Evolutionary conservation across 2,329 filamentous ascomycete species (phyloP).

Genomic region (Hypoxylon sp.): DNA sequence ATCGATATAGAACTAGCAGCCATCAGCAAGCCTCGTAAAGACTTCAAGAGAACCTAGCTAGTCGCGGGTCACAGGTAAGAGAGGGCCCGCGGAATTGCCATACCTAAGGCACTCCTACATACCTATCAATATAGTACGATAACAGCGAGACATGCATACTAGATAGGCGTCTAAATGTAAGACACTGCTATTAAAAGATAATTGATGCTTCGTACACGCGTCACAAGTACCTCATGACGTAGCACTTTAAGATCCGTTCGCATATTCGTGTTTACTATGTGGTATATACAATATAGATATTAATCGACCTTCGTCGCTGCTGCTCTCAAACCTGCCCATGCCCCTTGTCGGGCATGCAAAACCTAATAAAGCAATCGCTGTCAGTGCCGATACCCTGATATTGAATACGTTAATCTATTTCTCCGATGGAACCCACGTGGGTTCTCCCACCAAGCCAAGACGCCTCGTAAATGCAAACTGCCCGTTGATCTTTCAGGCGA

Average conservation of each 20-base stretch:
- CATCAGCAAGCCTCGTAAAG: neutral
- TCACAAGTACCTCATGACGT: neutral
- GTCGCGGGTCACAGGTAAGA: neutral
- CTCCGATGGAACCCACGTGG: constrained; percentile 34
- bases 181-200: neutral
- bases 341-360: constrained; percentile 17
- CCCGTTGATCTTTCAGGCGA: constrained; percentile 15
- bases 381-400: constrained; percentile 39
- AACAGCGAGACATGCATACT: neutral
- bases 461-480: constrained; percentile 49
- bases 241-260: neutral
- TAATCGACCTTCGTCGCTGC: constrained; percentile 19
- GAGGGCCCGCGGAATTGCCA: neutral
- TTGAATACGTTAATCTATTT: constrained; percentile 33
- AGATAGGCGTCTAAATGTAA: neutral
- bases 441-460: constrained; percentile 37
- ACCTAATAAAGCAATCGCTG: constrained; percentile 28
- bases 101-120: neutral
- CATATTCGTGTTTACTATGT: constrained; percentile 22
- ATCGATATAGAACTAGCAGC: neutral
- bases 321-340: neutral
- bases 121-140: neutral
- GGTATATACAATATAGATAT: constrained; percentile 41
- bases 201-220: neutral
- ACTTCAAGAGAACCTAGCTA: neutral